Percentiles rank a stretch among this genome's conserved stretches.
Conservation (phyloP, 2,329 filamentous ascomycete species). For the Dactylellina cionopaga region DNA sequence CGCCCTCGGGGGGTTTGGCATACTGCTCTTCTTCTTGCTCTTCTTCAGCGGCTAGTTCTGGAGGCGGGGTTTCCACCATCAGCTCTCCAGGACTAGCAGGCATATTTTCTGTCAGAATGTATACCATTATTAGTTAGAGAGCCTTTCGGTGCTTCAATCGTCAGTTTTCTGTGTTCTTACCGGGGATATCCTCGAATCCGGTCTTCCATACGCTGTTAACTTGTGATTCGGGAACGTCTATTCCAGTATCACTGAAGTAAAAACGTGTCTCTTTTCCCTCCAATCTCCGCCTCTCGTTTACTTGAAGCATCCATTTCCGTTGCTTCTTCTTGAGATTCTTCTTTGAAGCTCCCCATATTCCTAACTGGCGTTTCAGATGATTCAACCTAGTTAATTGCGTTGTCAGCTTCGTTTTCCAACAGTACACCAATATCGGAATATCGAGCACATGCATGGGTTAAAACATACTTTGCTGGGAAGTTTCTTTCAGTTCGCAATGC, state of each 20-base stretch:
- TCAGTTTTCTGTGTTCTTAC: neutral
- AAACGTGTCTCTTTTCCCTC: slow-evolving; percentile 34
- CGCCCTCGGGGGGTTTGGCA: neutral
- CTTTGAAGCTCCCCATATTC: slow-evolving; percentile 32
- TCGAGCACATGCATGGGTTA: neutral
- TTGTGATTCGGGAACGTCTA: slow-evolving; percentile 26
- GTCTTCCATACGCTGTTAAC: slow-evolving; percentile 7
- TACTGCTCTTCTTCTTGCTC: neutral
- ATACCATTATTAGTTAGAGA: neutral
- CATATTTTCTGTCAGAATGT: neutral
- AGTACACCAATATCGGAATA: neutral
- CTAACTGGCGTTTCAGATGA: slow-evolving; percentile 38
- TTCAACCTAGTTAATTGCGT: slow-evolving; percentile 21
- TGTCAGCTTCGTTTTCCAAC: slow-evolving; percentile 25
- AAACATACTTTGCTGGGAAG: slow-evolving; percentile 34
- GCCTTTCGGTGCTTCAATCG: no score
- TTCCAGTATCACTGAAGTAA: slow-evolving; percentile 29
- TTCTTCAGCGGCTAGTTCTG: neutral
- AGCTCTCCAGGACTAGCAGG: slow-evolving; percentile 33
- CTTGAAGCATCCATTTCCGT: slow-evolving; percentile 31
- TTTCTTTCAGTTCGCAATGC: slow-evolving; percentile 16
- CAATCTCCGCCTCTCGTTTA: neutral
- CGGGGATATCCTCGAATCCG: neutral
- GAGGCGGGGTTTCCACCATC: slow-evolving; percentile 22
- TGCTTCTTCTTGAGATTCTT: slow-evolving; percentile 33